Evolutionary conservation across 345 rosid genomes (phyloP), one percentile per base, ranked within the genome.

Genomic region (Acer saccharum): DNA sequence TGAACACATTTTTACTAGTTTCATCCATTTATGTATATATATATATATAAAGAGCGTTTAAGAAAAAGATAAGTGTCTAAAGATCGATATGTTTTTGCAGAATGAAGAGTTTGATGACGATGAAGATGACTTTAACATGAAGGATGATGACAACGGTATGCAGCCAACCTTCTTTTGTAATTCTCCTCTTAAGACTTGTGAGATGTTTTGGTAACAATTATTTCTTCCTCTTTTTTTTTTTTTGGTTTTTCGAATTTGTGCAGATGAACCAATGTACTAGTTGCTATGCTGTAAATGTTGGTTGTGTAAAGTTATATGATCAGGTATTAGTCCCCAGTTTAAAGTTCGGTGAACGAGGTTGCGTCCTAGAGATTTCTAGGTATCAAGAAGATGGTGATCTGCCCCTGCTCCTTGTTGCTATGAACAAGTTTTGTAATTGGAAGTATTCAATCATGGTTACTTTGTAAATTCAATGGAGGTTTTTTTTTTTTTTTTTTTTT

Each of bases 61-160:
- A 54, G 5, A 8, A 12, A 27, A 65, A 4, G 7, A 44, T 4
- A 21, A 17, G 17, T 29, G 27, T 7, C 13, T 74, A 17, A 68
- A 25, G 29, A 16, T 52, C 13, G 48, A 1, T 54, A 23, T 25
- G 3, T 69, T 68, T 44, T 66, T 72, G 46, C 89, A 88, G 91
- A 84, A 84, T 25, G 54, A 75, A 25, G 87, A 86, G 41, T 88
- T 86, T 68, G 91, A 88, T 48, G 91, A 88, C 14, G 90, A 88
- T 48, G 89, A 88, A 29, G 90, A 88, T 0, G 89, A 88, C 79
- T 84, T 63, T 55, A 88, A 88, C 80, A 71, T 81, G 85, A 43
- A 43, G 7, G 86, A 77, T 7, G 87, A 82, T 13, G 87, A 72
- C 62, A 84, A 86, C 44, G 87, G 91, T 88, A 81, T 63, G 84